Evolutionary conservation across 495 filamentous ascomycete genomes (phyloP).

Genomic region (Penicillium robsamsonii): DNA sequence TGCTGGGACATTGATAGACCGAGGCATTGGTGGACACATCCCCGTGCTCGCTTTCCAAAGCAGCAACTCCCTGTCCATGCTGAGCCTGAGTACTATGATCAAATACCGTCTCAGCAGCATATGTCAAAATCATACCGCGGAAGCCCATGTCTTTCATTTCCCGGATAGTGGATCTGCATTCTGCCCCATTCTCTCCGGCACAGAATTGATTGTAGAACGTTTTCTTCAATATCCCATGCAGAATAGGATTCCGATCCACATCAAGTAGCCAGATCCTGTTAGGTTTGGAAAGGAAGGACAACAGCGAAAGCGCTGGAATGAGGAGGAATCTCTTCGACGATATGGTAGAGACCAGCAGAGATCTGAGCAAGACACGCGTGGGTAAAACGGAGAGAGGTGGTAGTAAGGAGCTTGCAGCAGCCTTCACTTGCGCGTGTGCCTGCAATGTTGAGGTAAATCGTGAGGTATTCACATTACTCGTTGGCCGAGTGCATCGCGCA

Average conservation of each 20-base stretch:
- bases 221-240: slow-evolving; percentile 41
- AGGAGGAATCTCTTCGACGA: slow-evolving; percentile 72
- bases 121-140: slow-evolving; percentile 47
- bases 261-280: slow-evolving; percentile 30
- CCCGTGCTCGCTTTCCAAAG: slow-evolving; percentile 18
- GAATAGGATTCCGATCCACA: slow-evolving; percentile 42
- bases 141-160: slow-evolving; percentile 43
- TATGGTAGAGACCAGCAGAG: slow-evolving; percentile 68
- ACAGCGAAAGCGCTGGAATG: slow-evolving; percentile 57
- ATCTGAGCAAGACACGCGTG: slow-evolving; percentile 65
- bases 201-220: slow-evolving; percentile 51
- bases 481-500: slow-evolving; percentile 2
- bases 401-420: neutral
- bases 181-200: slow-evolving; percentile 40
- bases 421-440: slow-evolving; percentile 3
- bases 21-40: slow-evolving; percentile 6
- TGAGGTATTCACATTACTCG: neutral
- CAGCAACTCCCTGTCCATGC: slow-evolving; percentile 27
- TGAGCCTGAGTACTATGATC: slow-evolving; percentile 32
- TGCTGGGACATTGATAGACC: slow-evolving; percentile 45
- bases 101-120: slow-evolving; percentile 47
- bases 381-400: slow-evolving; percentile 68
- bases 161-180: slow-evolving; percentile 34
- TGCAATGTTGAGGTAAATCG: slow-evolving; percentile 9
- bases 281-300: slow-evolving; percentile 54